These are phyloP conservation scores for Cladophialophora immunda DNA, from an alignment of 2,329 filamentous ascomycete species.

Conservation along the genomic window DNA sequence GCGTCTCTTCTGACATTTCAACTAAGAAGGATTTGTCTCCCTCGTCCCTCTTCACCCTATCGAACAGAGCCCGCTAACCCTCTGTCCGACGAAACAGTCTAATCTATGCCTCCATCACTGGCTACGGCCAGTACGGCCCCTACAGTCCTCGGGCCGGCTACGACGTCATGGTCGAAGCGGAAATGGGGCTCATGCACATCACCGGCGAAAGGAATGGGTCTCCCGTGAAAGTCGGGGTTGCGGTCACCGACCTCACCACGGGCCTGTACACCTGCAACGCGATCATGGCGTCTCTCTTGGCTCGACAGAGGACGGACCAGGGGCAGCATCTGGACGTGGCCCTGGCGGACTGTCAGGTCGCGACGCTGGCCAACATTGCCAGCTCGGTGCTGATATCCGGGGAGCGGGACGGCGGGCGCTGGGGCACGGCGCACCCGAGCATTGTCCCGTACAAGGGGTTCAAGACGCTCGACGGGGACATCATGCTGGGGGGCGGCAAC, in stretches of 20 bases:
- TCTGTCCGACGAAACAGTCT: slow-evolving; percentile 55
- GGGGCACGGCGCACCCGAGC: slow-evolving; percentile 98
- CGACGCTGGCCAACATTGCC: slow-evolving; percentile 92
- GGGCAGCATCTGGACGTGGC: slow-evolving; percentile 94
- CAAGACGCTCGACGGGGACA: slow-evolving; percentile 69
- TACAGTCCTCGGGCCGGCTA: slow-evolving; percentile 89
- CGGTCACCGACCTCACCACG: slow-evolving; percentile 94
- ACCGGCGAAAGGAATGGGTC: slow-evolving; percentile 87
- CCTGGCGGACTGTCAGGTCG: slow-evolving; percentile 92
- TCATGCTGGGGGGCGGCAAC: slow-evolving; percentile 71
- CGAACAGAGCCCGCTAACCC: not conserved
- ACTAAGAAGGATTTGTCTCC: not conserved
- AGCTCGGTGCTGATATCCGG: slow-evolving; percentile 90
- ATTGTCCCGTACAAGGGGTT: slow-evolving; percentile 95
- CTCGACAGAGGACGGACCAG: slow-evolving; percentile 68
- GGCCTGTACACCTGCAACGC: slow-evolving; percentile 94
- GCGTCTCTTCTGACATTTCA: not conserved
- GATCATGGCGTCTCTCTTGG: slow-evolving; percentile 91
- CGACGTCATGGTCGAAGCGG: slow-evolving; percentile 99
- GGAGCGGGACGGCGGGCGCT: slow-evolving; percentile 84
- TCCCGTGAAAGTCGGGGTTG: slow-evolving; percentile 96
- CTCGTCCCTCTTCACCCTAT: not conserved
- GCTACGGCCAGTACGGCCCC: slow-evolving; percentile 94
- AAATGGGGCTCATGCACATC: slow-evolving; percentile 98
- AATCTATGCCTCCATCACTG: slow-evolving; percentile 95